Base-by-base conservation (phyloP, 2,329 filamentous ascomycete genomes). In the Macrophomina phaseolina region DNA sequence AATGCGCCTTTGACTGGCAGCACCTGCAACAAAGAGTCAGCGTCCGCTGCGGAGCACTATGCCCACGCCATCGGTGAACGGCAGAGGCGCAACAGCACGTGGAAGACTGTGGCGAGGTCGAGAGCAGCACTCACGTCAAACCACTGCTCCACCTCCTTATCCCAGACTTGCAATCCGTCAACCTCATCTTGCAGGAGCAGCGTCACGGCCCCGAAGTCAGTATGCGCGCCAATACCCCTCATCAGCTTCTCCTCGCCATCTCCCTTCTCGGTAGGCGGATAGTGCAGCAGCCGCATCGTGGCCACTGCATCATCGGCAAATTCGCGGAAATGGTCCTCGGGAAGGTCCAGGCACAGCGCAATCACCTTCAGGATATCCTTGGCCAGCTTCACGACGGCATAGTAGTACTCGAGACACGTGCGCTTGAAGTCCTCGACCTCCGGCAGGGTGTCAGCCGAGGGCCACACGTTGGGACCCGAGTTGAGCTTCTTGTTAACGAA, bases 231-330 rank as follows among this genome's bases (percentile, higher is more conserved):
- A 30, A 81, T 79, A 0, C 81, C 80, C 0, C 79, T 71, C 16
- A 75, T 78, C 34, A 79, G 66, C 67, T 74, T 76, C 53, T 73
- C 70, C 11, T 81, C 78, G 18, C 72, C 72, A 32, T 80, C 76
- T 0, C 76, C 74, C 1, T 78, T 77, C 61, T 81, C 78, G 0
- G 76, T 73, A 3, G 64, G 53, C 0, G 79, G 80, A 68, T 82
- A 82, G 67, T 82, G 80, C n/a, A 82, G 71, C 48, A 79, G 73
- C 9, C 80, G 73, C 74, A 82, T 78, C 11, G 77, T 81, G 0
- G 81, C 80, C 16, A 81, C 76, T 0, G 79, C 76, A 9, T 74
- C 75, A 2, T 71, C 68, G 0, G 74, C 75, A 34, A 80, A 79
- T 0, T 75, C 73, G 12, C 77, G 72, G 69, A 81, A 82, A 64